Evolutionary conservation across 2,329 filamentous ascomycete species (phyloP).

Genomic region (Aspergillus tamarii): DNA sequence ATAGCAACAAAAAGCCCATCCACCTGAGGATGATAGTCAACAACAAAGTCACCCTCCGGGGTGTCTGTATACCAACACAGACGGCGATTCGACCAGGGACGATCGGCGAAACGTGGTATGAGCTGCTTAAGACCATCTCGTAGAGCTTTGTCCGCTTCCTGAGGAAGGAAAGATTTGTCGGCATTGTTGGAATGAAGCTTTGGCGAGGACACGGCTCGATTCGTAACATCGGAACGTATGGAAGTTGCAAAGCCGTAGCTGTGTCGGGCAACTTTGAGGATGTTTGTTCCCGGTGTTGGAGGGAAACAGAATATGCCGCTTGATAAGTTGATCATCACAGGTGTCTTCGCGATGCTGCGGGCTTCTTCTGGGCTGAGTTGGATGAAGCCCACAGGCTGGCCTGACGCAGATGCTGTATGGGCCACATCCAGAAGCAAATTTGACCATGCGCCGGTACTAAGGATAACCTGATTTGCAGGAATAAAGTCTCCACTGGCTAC

Average conservation of each 20-base stretch:
- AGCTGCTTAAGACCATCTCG: conserved; percentile 62
- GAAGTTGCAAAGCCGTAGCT: conserved; percentile 60
- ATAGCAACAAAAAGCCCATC: conserved; percentile 42
- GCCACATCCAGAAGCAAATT: conserved; percentile 72
- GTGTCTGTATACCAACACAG: conserved; percentile 77
- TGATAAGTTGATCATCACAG: conserved; percentile 56
- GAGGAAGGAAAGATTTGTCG: conserved; percentile 36
- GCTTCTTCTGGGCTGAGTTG: conserved; percentile 71
- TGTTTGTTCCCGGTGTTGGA: conserved; percentile 45
- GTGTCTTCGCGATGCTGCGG: conserved; percentile 61
- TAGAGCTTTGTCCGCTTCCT: conserved; percentile 62
- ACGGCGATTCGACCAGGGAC: conserved; percentile 63
- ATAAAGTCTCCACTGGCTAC: conserved; percentile 53
- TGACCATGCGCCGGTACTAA: conserved; percentile 85
- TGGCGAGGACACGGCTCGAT: conserved; percentile 32
- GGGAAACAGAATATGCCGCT: conserved; percentile 55
- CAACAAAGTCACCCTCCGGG: conserved; percentile 67
- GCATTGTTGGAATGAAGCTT: conserved; percentile 44
- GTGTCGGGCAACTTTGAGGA: conserved; percentile 69
- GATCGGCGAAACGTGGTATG: conserved; percentile 60
- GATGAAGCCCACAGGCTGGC: conserved; percentile 76
- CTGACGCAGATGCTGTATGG: conserved; percentile 74
- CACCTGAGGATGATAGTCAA: conserved; percentile 66
- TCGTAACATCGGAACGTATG: conserved; percentile 26
- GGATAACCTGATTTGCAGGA: conserved; percentile 70